Evolutionary conservation across 108 stramenopile species (phyloP), one percentile per base, ranked within the genome.

Genomic region (Schizochytrium sp.): DNA sequence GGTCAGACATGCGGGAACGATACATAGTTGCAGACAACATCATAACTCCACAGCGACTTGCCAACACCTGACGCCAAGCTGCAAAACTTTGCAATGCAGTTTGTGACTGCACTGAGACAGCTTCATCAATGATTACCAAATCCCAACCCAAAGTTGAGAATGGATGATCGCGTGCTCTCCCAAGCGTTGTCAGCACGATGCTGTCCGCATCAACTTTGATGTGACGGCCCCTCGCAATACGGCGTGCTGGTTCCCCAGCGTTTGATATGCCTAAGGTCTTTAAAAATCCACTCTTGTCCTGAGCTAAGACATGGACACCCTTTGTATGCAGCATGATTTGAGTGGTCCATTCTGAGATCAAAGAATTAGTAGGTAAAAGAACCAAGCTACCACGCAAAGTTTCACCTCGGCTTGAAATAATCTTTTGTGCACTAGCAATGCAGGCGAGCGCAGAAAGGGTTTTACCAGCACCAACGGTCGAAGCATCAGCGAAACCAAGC

Each of bases 121-220:
- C 40, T 44, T 69, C 64, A 15, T 69, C 64, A 38, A 69, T 69
- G 64, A 69, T 69, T 10, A 69, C 64, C 64, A 69, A 44, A 44
- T 69, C 64, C 64, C 64, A 69, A 8, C 64, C 64, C 12, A 69
- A 38, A 44, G 64, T 69, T 0, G 64, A 69, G 28, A 69, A 69
- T 8, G 64, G 64, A 15, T 69, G 64, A 69, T 69, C 64, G 10
- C 64, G 64, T 38, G 64, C 64, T 7, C 64, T 38, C 12, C 12
- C 64, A 38, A 69, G 64, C 1, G 64, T 69, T 15, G 64, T 69
- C 64, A 69, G 15, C 12, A 69, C 64, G 2, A 69, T 69, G 64
- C 64, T 69, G 64, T 69, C 64, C 64, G 64, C 64, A 44, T 69
- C 64, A 7, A 69, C 64, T 44, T 69, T 69, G 64, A 69, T 44